Conservation (phyloP, 805 yeast genomes). For the Ogataea paraovalis region DNA sequence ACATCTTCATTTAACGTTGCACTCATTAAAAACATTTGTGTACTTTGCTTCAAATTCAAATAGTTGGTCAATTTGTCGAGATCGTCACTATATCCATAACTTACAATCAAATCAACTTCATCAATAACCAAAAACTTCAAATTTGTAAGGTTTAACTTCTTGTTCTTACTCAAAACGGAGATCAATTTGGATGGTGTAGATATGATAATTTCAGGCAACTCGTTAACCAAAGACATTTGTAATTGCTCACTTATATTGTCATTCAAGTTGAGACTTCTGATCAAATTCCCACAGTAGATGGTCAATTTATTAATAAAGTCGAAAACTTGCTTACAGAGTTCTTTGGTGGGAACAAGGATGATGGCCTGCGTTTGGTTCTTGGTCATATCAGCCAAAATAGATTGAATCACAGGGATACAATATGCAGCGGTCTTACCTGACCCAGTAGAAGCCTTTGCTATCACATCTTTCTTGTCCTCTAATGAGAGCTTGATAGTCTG, state of each 20-base stretch:
- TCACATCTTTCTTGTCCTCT: slow-evolving; percentile 84
- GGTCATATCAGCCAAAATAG: slow-evolving; percentile 47
- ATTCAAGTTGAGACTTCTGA: slow-evolving; percentile 59
- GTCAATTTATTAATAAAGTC: slow-evolving; percentile 66
- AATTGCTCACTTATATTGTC: slow-evolving; percentile 68
- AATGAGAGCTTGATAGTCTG: slow-evolving; percentile 90
- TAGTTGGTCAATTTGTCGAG: slow-evolving; percentile 57
- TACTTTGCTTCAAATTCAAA: slow-evolving; percentile 66
- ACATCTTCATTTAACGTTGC: slow-evolving; percentile 91
- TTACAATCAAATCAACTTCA: slow-evolving; percentile 87
- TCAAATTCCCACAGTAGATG: slow-evolving; percentile 62
- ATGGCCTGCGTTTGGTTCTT: slow-evolving; percentile 47
- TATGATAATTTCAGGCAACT: slow-evolving; percentile 74
- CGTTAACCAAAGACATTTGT: slow-evolving; percentile 61
- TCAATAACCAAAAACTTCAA: slow-evolving; percentile 79
- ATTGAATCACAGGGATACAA: slow-evolving; percentile 79
- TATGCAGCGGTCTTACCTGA: slow-evolving; percentile 95
- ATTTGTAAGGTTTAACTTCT: slow-evolving; percentile 45
- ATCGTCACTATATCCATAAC: slow-evolving; percentile 91
- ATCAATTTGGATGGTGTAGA: slow-evolving; percentile 84
- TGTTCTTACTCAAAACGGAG: slow-evolving; percentile 44
- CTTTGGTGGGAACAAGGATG: slow-evolving; percentile 89
- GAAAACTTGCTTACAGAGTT: slow-evolving; percentile 80
- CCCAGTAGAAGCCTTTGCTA: slow-evolving; percentile 93
- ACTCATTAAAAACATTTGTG: slow-evolving; percentile 92